Conservation (phyloP, 2,329 filamentous ascomycete species). For the Cryphonectria parasitica region DNA sequence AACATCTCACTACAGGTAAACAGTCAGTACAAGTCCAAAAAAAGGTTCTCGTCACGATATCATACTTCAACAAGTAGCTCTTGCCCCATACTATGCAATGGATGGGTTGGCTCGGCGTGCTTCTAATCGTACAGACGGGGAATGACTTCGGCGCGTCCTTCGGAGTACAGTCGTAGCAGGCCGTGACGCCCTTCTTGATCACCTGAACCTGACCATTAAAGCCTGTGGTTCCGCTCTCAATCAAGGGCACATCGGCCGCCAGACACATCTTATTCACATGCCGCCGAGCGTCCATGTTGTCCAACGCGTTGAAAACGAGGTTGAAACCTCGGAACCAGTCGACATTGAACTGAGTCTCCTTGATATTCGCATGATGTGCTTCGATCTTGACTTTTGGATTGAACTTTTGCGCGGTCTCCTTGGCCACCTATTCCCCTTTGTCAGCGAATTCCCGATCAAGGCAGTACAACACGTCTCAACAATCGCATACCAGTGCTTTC, state of each 20-base stretch:
- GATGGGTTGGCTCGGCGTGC: constrained; percentile 93
- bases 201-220: constrained; percentile 98
- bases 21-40: constrained; percentile 25
- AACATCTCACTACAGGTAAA: constrained; percentile 70
- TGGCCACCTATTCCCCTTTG: constrained; percentile 63
- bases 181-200: constrained; percentile 88
- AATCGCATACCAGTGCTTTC: constrained; percentile 75
- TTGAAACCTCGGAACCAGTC: constrained; percentile 84
- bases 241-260: constrained; percentile 83
- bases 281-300: constrained; percentile 90
- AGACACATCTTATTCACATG: constrained; percentile 99
- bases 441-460: constrained; percentile 29
- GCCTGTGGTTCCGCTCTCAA: constrained; percentile 96
- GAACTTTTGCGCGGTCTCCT: constrained; percentile 87
- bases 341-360: constrained; percentile 82
- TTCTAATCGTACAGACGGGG: constrained; percentile 95
- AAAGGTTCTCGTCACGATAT: constrained; percentile 24
- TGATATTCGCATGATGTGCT: constrained; percentile 94
- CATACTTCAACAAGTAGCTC: constrained; percentile 83
- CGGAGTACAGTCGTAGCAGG: constrained; percentile 92
- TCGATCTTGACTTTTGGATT: constrained; percentile 86
- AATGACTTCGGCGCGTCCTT: constrained; percentile 93
- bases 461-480: constrained; percentile 37
- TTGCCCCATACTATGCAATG: constrained; percentile 99
- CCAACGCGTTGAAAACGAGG: constrained; percentile 94